phyloP scores from a whole-genome alignment of 768 basidiomycete species.

The Lentinula raphanica region DNA sequence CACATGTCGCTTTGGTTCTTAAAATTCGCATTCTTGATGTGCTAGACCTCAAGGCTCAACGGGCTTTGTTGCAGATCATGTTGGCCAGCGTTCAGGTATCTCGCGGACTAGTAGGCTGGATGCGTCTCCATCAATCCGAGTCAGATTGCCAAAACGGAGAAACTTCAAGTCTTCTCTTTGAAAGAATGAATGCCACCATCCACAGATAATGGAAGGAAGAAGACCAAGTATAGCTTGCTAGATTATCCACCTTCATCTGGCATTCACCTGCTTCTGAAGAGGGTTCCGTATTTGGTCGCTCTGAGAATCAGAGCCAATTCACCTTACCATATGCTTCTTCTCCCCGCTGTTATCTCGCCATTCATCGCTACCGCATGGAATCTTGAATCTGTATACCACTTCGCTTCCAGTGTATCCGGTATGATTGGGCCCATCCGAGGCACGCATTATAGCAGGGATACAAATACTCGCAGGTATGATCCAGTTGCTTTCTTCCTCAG shows the following conservation, averaged over 20 bases:
- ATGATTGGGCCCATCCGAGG: not conserved
- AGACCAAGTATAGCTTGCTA: not conserved
- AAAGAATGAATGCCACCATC: not conserved
- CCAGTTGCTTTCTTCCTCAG: not conserved
- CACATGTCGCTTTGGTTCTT: not conserved
- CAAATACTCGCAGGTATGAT: conserved; percentile 4
- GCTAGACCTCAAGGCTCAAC: too few species aligned
- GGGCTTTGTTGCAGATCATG: too few species aligned
- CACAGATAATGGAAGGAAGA: not conserved
- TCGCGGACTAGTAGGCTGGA: too few species aligned
- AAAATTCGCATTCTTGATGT: too few species aligned
- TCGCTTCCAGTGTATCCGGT: not conserved
- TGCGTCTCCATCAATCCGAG: too few species aligned
- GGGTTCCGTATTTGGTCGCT: not conserved
- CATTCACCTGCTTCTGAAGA: not conserved
- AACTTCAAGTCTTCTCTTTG: not conserved
- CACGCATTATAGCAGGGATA: not conserved
- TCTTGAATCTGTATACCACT: not conserved
- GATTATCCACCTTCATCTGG: not conserved
- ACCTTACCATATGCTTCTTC: not conserved
- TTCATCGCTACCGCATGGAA: not conserved
- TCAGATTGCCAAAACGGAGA: not conserved
- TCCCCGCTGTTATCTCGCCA: not conserved
- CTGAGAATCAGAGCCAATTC: not conserved
- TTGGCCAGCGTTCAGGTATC: too few species aligned